Evolutionary conservation across 2,329 filamentous ascomycete species (phyloP).

Genomic region (Venturia aucupariae): DNA sequence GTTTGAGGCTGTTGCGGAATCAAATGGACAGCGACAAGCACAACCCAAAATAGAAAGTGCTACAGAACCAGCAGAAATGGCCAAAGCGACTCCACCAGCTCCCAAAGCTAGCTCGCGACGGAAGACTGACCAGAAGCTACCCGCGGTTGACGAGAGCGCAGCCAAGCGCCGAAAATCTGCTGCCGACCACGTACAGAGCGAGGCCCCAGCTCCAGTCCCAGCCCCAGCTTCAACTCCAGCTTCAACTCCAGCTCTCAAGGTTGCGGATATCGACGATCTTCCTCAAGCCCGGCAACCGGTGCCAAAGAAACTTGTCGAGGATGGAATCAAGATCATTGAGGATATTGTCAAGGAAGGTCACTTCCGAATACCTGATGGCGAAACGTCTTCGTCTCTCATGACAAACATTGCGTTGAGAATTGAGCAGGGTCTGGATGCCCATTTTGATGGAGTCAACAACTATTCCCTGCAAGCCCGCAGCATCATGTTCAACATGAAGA

Average conservation of each 20-base stretch:
- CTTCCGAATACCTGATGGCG: conserved; percentile 53
- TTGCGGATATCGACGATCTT: conserved; percentile 37
- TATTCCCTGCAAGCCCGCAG: conserved; percentile 62
- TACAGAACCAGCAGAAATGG: not conserved
- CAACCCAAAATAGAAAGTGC: conserved; percentile 18
- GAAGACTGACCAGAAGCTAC: conserved; percentile 5
- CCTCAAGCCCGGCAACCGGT: conserved; percentile 59
- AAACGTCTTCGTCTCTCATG: conserved; percentile 54
- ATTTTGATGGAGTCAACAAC: conserved; percentile 44
- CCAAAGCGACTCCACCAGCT: conserved; percentile 6
- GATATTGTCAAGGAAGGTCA: conserved; percentile 56
- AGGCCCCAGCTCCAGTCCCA: not conserved
- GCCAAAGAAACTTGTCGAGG: conserved; percentile 62
- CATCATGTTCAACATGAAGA: conserved; percentile 79
- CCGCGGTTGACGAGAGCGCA: conserved; percentile 16
- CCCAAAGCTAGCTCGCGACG: conserved; percentile 11
- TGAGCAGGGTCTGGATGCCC: conserved; percentile 57
- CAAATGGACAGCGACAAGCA: conserved; percentile 22
- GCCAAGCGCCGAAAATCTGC: conserved; percentile 29
- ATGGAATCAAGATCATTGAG: conserved; percentile 57
- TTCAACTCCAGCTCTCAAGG: not conserved
- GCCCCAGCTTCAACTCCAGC: no score
- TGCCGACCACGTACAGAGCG: conserved; percentile 15
- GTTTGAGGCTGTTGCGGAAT: conserved; percentile 7
- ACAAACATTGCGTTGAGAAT: conserved; percentile 68